Conservation (phyloP, 768 basidiomycete species). For the Chalciporus piperatus region DNA sequence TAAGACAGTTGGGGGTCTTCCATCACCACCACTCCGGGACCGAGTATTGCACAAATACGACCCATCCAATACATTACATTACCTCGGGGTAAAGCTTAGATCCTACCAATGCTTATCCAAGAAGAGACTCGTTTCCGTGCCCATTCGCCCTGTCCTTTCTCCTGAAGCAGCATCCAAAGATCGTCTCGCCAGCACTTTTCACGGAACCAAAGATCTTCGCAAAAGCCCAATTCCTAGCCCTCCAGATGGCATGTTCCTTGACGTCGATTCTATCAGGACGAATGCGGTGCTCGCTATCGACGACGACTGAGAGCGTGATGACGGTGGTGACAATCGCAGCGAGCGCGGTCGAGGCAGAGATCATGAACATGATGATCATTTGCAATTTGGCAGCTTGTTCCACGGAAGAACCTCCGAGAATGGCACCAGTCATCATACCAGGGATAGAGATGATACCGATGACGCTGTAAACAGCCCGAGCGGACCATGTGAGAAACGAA, state of each 20-base stretch:
- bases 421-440: slow-evolving; percentile 92
- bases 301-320: slow-evolving; percentile 55
- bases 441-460: slow-evolving; percentile 78
- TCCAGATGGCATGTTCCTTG: slow-evolving; percentile 32
- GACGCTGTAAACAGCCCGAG: slow-evolving; percentile 42
- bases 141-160: slow-evolving; percentile 3
- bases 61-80: too few species aligned
- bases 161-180: slow-evolving; percentile 9
- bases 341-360: slow-evolving; percentile 72
- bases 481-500: background rate
- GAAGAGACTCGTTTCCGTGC: slow-evolving; percentile 1
- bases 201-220: slow-evolving; percentile 13
- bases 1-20: too few species aligned
- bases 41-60: too few species aligned
- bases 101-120: slow-evolving; percentile 10
- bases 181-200: background rate
- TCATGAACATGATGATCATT: slow-evolving; percentile 96
- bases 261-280: slow-evolving; percentile 59
- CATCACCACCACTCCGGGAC: too few species aligned
- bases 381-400: slow-evolving; percentile 83
- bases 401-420: slow-evolving; percentile 82
- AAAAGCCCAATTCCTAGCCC: slow-evolving; percentile 32
- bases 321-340: slow-evolving; percentile 64
- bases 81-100: too few species aligned
- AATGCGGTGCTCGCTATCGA: slow-evolving; percentile 67